Percentiles rank a stretch among this genome's conserved stretches.
Evolutionary conservation across 148 eudicot genomes (phyloP).

Genomic region (Talinum fruticosum): DNA sequence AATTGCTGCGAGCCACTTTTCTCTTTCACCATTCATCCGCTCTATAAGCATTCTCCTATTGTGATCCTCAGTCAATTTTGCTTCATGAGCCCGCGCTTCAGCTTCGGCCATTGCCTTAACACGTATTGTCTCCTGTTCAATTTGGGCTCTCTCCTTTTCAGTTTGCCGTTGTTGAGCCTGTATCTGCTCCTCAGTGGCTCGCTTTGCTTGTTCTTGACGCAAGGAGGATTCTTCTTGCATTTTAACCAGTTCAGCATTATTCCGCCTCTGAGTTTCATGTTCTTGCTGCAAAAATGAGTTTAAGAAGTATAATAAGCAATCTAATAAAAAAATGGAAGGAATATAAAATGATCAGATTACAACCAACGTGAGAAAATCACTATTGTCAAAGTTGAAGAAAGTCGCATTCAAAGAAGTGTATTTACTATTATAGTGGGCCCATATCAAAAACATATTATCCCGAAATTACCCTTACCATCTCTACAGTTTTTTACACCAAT

Average conservation of each 20-base stretch:
- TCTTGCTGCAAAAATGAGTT: constrained; percentile 57
- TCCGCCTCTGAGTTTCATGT: constrained; percentile 80
- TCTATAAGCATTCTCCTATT: constrained; percentile 83
- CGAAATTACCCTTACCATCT: too few relatives aligned
- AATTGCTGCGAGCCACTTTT: constrained; percentile 97
- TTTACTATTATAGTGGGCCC: too few relatives aligned
- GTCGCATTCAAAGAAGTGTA: too few relatives aligned
- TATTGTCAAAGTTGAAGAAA: too few relatives aligned
- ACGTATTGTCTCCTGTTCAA: constrained; percentile 81
- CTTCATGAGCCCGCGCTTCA: constrained; percentile 87
- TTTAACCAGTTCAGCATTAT: constrained; percentile 68
- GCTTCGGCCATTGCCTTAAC: constrained; percentile 93
- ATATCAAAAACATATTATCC: too few relatives aligned
- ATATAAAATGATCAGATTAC: background rate
- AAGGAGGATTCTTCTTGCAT: constrained; percentile 93
- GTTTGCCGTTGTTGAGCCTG: constrained; percentile 92
- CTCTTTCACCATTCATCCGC: constrained; percentile 72
- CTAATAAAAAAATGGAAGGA: background rate
- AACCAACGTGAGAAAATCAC: too few relatives aligned
- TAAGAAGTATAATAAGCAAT: background rate
- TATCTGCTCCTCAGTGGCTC: constrained; percentile 90
- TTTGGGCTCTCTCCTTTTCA: constrained; percentile 90
- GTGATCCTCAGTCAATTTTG: constrained; percentile 79
- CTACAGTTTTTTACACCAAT: too few relatives aligned
- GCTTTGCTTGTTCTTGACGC: constrained; percentile 74